Evolutionary conservation across 2,329 filamentous ascomycete genomes (phyloP).

Genomic region (Aspergillus thermomutatus): DNA sequence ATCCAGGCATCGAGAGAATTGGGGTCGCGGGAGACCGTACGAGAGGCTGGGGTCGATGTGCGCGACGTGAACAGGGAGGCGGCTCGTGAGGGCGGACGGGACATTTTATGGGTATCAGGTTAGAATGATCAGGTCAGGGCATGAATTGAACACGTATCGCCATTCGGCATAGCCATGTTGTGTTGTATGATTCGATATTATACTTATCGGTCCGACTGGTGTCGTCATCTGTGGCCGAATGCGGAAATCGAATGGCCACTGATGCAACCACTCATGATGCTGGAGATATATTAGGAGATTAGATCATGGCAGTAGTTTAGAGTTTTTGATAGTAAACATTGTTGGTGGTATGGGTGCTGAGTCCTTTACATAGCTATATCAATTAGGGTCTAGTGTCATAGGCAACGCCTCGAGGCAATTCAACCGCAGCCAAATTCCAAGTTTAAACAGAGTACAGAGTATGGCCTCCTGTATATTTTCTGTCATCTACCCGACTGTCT

Average conservation of each 20-base stretch:
- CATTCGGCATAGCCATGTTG: too few species aligned
- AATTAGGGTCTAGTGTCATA: too few species aligned
- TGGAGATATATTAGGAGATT: too few species aligned
- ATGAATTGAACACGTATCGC: background rate
- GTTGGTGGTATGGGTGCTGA: too few species aligned
- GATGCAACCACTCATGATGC: background rate
- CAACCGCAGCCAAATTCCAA: too few species aligned
- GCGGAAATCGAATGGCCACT: background rate
- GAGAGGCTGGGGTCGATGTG: background rate
- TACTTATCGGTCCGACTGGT: background rate
- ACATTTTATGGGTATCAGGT: background rate
- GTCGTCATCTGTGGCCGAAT: background rate
- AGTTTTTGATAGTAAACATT: too few species aligned
- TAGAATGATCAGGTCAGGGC: too few species aligned
- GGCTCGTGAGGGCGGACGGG: background rate
- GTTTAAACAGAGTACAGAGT: background rate
- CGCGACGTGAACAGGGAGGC: background rate
- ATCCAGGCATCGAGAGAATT: constrained; percentile 30
- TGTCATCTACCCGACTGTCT: background rate
- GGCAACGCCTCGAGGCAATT: too few species aligned
- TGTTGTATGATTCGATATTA: background rate
- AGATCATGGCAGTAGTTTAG: background rate
- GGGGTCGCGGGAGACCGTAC: constrained; percentile 20
- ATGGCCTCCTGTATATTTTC: too few species aligned
- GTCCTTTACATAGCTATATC: too few species aligned